phyloP scores from a whole-genome alignment of 768 basidiomycete genomes.

The Mycena indigotica region DNA sequence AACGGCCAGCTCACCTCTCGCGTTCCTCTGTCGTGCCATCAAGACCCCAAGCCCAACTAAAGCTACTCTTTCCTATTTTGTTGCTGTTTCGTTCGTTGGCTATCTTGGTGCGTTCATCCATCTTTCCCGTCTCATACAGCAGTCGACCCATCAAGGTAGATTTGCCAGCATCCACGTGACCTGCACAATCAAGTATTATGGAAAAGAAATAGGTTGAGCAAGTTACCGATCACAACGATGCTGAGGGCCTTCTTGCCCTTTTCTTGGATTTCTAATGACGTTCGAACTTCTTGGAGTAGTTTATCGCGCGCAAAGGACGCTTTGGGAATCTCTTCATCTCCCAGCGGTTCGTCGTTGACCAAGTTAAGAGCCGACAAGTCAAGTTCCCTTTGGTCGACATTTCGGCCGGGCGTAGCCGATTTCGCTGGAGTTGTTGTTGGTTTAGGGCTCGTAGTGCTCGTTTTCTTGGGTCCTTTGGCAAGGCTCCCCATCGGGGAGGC shows the following conservation, averaged over 20 bases:
- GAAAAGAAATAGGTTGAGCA: background rate
- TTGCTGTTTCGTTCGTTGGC: slow-evolving; percentile 89
- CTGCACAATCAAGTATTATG: slow-evolving; percentile 42
- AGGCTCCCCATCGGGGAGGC: slow-evolving; percentile 47
- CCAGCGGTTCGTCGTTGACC: slow-evolving; percentile 40
- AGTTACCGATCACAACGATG: slow-evolving; percentile 88
- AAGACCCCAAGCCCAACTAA: slow-evolving; percentile 97
- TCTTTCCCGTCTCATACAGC: slow-evolving; percentile 85
- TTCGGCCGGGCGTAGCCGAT: slow-evolving; percentile 17
- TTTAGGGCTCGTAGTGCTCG: slow-evolving; percentile 11
- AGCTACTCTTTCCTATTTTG: slow-evolving; percentile 91
- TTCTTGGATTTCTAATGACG: slow-evolving; percentile 49
- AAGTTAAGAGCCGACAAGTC: slow-evolving; percentile 81
- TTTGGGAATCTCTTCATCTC: slow-evolving; percentile 60
- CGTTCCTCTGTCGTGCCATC: slow-evolving; percentile 93
- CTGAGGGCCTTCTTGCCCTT: slow-evolving; percentile 72
- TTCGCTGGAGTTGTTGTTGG: slow-evolving; percentile 43
- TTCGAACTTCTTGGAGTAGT: slow-evolving; percentile 77
- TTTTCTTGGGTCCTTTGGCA: slow-evolving; percentile 46
- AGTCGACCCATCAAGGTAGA: slow-evolving; percentile 96
- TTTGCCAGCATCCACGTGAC: slow-evolving; percentile 98
- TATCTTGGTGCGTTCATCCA: slow-evolving; percentile 82
- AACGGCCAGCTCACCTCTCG: slow-evolving; percentile 62
- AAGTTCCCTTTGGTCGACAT: slow-evolving; percentile 58
- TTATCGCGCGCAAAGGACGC: slow-evolving; percentile 76